Conservation (phyloP, 2,329 filamentous ascomycete genomes). For the Trichoderma asperellum region DNA sequence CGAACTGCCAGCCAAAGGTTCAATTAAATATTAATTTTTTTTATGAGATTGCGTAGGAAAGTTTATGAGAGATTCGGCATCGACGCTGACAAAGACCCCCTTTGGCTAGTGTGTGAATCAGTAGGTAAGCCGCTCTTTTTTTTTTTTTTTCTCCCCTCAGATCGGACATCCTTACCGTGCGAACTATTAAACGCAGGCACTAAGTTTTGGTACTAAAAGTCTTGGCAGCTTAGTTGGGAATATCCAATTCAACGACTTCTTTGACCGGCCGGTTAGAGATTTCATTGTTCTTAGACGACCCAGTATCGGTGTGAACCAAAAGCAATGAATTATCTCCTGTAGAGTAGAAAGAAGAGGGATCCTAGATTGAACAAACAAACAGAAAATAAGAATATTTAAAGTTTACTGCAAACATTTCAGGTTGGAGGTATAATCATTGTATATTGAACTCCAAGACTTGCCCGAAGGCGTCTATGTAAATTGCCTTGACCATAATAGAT, state of each 20-base stretch:
- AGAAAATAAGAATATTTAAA: neutral
- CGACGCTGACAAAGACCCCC: neutral
- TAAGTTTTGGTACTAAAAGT: neutral
- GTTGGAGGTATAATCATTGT: neutral
- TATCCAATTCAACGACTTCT: neutral
- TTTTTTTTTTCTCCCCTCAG: neutral
- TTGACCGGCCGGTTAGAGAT: neutral
- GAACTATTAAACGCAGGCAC: neutral
- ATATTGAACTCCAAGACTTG: neutral
- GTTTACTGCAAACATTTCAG: neutral
- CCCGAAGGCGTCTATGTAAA: constrained; percentile 16
- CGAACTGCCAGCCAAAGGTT: neutral
- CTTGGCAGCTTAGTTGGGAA: constrained; percentile 13
- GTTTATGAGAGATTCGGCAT: neutral
- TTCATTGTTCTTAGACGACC: neutral
- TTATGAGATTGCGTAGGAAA: neutral
- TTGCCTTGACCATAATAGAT: constrained; percentile 4
- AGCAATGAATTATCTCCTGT: neutral
- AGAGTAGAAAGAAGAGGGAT: neutral
- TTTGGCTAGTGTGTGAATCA: constrained; percentile 10
- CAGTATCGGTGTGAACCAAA: neutral
- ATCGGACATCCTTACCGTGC: constrained; percentile 1
- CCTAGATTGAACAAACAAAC: neutral
- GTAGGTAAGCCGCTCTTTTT: constrained; percentile 5
- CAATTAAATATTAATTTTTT: neutral